A percentile compares a stretch with the other conserved stretches of the same genome.
phyloP scores from a whole-genome alignment of 2,329 filamentous ascomycete species.

The Emergomyces pasteurianus region DNA sequence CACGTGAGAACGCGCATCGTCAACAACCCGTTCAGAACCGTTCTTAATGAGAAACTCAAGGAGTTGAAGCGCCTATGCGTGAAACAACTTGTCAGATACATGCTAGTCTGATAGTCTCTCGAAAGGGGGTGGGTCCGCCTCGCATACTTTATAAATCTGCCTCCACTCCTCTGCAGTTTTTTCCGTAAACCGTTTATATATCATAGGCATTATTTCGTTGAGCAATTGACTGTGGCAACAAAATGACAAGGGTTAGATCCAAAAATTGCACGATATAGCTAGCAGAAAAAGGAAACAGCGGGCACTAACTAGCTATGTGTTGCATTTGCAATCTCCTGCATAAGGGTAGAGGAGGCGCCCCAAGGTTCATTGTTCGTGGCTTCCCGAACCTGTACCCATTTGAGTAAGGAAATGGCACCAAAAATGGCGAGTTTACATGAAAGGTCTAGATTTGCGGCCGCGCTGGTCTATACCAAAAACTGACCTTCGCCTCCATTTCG shows the following conservation, averaged over 20 bases:
- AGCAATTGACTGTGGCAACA: slow-evolving; percentile 63
- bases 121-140: background rate
- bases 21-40: slow-evolving; percentile 91
- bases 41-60: slow-evolving; percentile 77
- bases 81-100: background rate
- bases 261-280: slow-evolving; percentile 6
- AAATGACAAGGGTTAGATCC: slow-evolving; percentile 4
- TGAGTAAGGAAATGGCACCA: slow-evolving; percentile 11
- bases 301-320: slow-evolving; percentile 88
- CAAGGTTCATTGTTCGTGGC: slow-evolving; percentile 98
- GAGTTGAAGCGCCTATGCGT: slow-evolving; percentile 59
- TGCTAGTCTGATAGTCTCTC: background rate
- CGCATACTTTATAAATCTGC: slow-evolving; percentile 84
- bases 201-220: slow-evolving; percentile 99
- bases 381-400: slow-evolving; percentile 64
- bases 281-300: background rate
- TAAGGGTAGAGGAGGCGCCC: slow-evolving; percentile 70
- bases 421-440: background rate
- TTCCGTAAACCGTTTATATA: slow-evolving; percentile 97
- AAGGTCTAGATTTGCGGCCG: background rate
- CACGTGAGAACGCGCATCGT: slow-evolving; percentile 90
- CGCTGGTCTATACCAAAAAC: slow-evolving; percentile 9
- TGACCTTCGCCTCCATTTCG: slow-evolving; percentile 67
- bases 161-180: slow-evolving; percentile 98
- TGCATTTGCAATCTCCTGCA: slow-evolving; percentile 97